Base-by-base conservation (phyloP, 257 asterid species). In the Ilex aquifolium region DNA sequence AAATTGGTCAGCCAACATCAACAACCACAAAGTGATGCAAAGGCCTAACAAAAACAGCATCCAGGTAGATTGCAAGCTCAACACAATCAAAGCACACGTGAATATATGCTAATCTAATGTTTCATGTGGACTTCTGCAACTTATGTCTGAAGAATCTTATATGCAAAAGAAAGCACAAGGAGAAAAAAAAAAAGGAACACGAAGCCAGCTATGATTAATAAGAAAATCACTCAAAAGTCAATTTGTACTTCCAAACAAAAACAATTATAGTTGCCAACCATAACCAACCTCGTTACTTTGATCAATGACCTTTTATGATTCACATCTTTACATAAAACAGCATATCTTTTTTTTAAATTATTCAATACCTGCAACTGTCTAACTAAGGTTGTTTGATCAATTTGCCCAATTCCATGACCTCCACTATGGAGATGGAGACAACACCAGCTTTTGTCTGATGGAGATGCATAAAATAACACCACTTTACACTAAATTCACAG, bases 31-130 rank as follows among this genome's bases (percentile, higher is more conserved):
- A 44, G 8, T 58, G 53, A 29, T 12, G 16, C 14, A 29, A 48
- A 55, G 54, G 32, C 44, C 56, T 14, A 32, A 58, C 31, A 59
- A 54, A 72, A 82, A 74, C 81, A 82, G 79, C 80, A 82, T 77
- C 72, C 65, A 66, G 54, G 65, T 64, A 71, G 58, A 63, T 50
- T 52, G 62, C 60, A 10, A 73, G 36, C 59, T 13, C 61, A 58
- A 69, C 57, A 44, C 46, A 40, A 79, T 56, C 56, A 52, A 10
- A 32, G 67, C 85, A 80, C 80, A 80, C 80, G 83, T 74, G 85
- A 82, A 69, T 65, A 58, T 68, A 70, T 76, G 83, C 72, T 59
- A 30, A 71, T 56, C 52, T 61, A 51, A 58, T 64, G 61, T 31
- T 8, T 40, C 40, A 36, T 21, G 31, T 59, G 7, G 61, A 61